Base-by-base conservation (phyloP, 2,329 filamentous ascomycete genomes). In the Talaromyces sp. region DNA sequence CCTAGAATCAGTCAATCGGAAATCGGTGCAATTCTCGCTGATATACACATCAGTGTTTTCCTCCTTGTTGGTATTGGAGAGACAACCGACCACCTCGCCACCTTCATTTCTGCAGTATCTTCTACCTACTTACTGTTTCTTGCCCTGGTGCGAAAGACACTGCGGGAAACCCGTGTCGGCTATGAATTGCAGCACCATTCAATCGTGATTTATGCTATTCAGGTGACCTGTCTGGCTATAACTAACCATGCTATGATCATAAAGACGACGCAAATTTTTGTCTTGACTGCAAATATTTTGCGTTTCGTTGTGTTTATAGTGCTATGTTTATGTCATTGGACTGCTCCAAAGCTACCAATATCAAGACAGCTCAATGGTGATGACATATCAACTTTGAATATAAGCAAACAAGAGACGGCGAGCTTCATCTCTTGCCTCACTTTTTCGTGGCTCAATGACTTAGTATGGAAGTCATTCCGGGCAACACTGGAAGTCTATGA, bases 401-500 rank as follows among this genome's bases (percentile, higher is more conserved):
- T 16, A n/a, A 45, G 41, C 22, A 61, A 48, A 50, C 22, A 61
- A 22, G 31, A 22, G 3, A 61, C 43, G 2, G 59, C 59, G 7
- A 62, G 47, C 33, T n/a, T 31, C 7, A 13, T 62, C n/a, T 62
- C 60, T 16, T 47, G 47, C 11, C n/a, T 54, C 9, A 41, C 60
- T 9, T 62, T 62, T 22, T 62, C 47, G 33, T 62, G 60, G 60
- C 8, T 62, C 9, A 39, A 52, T 11, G 33, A 16, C 11, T 33
- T 62, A 13, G 19, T 62, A 24, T 62, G 60, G 60, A 62, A 54
- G 33, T 19, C 47, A 54, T 62, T 24, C 27, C 33, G 47, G 2
- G 24, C 47, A 9, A 54, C 60, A n/a, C 47, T 62, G 9, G 45
- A 62, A 14, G 22, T 43, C 6, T 11, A n/a, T 14, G 60, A 62